Conservation (phyloP, 768 basidiomycete species). For the Boletus patriciae region DNA sequence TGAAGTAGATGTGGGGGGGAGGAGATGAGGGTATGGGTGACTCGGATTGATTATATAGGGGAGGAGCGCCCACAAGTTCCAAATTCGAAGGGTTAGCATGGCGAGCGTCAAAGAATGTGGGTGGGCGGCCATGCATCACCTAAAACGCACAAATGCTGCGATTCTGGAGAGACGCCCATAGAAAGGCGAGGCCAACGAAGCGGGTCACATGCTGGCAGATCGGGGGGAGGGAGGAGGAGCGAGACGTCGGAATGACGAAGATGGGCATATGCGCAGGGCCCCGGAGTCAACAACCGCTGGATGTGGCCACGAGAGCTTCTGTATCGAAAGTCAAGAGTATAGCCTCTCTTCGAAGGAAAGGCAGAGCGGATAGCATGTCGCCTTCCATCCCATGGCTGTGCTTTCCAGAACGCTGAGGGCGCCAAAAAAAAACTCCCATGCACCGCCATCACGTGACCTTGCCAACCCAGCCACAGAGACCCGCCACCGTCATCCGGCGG, state of each 20-base stretch:
- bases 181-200: not conserved
- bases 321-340: slow-evolving; percentile 10
- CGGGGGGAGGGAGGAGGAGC: not conserved
- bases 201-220: slow-evolving; percentile 4
- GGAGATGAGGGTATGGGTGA: slow-evolving; percentile 9
- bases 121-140: not conserved
- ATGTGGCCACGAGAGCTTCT: slow-evolving; percentile 8
- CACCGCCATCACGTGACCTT: slow-evolving; percentile 25
- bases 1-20: not conserved
- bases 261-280: not conserved
- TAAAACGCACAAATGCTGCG: not conserved
- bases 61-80: slow-evolving; percentile 6
- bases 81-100: slow-evolving; percentile 7
- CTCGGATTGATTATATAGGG: slow-evolving; percentile 23
- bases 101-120: slow-evolving; percentile 7
- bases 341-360: slow-evolving; percentile 5
- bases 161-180: slow-evolving; percentile 14
- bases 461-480: not conserved
- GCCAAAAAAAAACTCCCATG: not conserved
- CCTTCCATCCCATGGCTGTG: slow-evolving; percentile 16
- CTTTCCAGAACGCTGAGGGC: slow-evolving; percentile 14
- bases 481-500: not conserved
- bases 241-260: not conserved
- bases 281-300: not conserved
- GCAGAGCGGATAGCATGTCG: not conserved